Percentiles rank a stretch among this genome's conserved stretches.
Evolutionary conservation across 2,329 filamentous ascomycete genomes (phyloP).

Genomic region (Cladorrhinum sp.): DNA sequence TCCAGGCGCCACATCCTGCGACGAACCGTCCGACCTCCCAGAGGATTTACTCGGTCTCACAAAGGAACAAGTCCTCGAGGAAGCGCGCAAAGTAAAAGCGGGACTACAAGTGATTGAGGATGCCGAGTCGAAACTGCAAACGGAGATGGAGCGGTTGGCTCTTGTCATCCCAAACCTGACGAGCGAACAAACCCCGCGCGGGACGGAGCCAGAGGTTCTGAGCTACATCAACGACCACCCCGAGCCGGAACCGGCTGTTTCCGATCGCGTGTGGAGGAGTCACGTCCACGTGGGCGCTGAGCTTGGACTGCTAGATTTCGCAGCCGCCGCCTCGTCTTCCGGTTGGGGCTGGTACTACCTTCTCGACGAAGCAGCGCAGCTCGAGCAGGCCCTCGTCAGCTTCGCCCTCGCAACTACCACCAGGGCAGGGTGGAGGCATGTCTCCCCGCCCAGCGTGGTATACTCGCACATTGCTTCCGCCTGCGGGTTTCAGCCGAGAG

Average conservation of each 20-base stretch:
- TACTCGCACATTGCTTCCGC: slow-evolving; percentile 88
- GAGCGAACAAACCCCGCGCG: slow-evolving; percentile 69
- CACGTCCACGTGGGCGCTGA: slow-evolving; percentile 84
- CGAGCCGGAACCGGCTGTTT: slow-evolving; percentile 32
- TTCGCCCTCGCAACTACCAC: slow-evolving; percentile 76
- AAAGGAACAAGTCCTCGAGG: slow-evolving; percentile 47
- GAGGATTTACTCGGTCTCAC: slow-evolving; percentile 21
- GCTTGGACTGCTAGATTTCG: slow-evolving; percentile 88
- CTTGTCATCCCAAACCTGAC: slow-evolving; percentile 84
- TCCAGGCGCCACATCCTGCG: slow-evolving; percentile 44
- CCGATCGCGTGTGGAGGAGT: slow-evolving; percentile 59
- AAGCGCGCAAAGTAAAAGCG: slow-evolving; percentile 64
- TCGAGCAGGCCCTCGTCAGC: slow-evolving; percentile 92
- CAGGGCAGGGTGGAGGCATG: slow-evolving; percentile 71
- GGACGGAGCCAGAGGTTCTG: slow-evolving; percentile 61
- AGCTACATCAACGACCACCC: slow-evolving; percentile 76
- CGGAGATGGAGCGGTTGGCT: slow-evolving; percentile 71
- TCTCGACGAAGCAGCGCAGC: slow-evolving; percentile 80
- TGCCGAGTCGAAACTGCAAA: slow-evolving; percentile 55
- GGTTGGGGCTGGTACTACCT: slow-evolving; percentile 99
- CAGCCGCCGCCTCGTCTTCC: slow-evolving; percentile 72
- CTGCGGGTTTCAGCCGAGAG: slow-evolving; percentile 91
- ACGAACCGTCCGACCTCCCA: slow-evolving; percentile 38
- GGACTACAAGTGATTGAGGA: slow-evolving; percentile 58
- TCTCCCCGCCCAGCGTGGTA: slow-evolving; percentile 83